Evolutionary conservation across 2,329 filamentous ascomycete genomes (phyloP), one percentile per base, ranked within the genome.

Genomic region (Cercospora berteroae): DNA sequence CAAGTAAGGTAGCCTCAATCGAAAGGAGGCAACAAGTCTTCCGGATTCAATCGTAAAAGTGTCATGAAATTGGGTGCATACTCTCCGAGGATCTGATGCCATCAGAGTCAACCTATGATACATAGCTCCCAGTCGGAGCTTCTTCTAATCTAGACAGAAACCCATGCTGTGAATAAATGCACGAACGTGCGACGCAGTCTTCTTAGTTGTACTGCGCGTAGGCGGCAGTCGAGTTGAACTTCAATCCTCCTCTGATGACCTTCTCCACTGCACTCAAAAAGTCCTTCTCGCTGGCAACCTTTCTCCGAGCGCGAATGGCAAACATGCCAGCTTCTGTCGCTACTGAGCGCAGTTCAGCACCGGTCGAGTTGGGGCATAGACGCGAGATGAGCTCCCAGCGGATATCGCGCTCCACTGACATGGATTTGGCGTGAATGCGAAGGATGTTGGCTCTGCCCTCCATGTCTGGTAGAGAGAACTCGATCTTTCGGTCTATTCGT

Each of bases 281-380:
- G 82, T 99, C 95, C 87, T 99, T 98, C 86, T 99, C 95, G 1
- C 94, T 94, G 0, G 95, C 95, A 16, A 99, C 93, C 91, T 99
- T 99, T 83, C 95, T 90, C 79, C 95, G 85, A 42, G 92, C 92
- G 57, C 95, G 89, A 72, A 99, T 97, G 68, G 95, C 95, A 78
- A 96, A 99, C 94, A 99, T 98, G 73, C 95, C 95, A 1, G 95
- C 94, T 82, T 99, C 95, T 8, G 95, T 99, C 74, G 95, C 97
- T 69, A 99, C 95, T 83, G 93, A 96, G 77, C 95, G 88, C 79
- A 99, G 83, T 82, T 99, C 95, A 60, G 95, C 95, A 83, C 95
- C 95, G 0, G 95, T 99, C 63, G 94, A 91, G 82, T 99, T 99
- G 73, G 95, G 95, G 83, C 95, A 99, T 71, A 99, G 86, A 75